Conservation (phyloP, 495 filamentous ascomycete species). For the Tuber indicum region DNA sequence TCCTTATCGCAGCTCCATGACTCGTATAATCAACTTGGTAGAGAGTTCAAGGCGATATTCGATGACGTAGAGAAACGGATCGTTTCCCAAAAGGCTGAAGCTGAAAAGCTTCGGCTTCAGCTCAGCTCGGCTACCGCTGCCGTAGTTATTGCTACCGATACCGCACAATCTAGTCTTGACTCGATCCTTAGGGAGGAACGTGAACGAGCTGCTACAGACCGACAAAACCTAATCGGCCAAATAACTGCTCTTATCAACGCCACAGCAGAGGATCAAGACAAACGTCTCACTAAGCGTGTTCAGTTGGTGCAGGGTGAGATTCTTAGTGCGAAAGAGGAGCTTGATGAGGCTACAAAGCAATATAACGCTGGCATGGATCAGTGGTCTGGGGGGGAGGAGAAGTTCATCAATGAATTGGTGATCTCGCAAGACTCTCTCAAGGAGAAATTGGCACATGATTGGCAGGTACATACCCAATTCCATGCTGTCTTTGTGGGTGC, state of each 20-base stretch:
- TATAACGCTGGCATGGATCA: constrained; percentile 66
- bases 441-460: constrained; percentile 76
- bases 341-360: constrained; percentile 57
- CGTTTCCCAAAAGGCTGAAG: constrained; percentile 70
- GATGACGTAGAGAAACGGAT: constrained; percentile 68
- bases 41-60: constrained; percentile 78
- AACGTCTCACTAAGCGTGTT: constrained; percentile 60
- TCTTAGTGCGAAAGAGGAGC: constrained; percentile 52
- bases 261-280: constrained; percentile 64
- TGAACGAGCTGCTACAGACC: constrained; percentile 64
- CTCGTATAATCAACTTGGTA: constrained; percentile 83
- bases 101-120: constrained; percentile 61
- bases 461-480: constrained; percentile 56
- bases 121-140: constrained; percentile 60
- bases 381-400: constrained; percentile 65
- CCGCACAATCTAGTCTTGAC: constrained; percentile 62
- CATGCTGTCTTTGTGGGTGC: constrained; percentile 5
- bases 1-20: constrained; percentile 54
- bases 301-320: constrained; percentile 58
- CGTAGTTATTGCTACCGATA: constrained; percentile 59
- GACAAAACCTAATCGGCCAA: constrained; percentile 64
- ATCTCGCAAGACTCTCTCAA: constrained; percentile 71
- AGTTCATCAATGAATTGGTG: constrained; percentile 62
- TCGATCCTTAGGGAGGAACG: constrained; percentile 68
- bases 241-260: constrained; percentile 67